Percentiles rank a stretch among this genome's conserved stretches.
Evolutionary conservation across 2,329 filamentous ascomycete species (phyloP).

Genomic region (Emmonsia crescens): DNA sequence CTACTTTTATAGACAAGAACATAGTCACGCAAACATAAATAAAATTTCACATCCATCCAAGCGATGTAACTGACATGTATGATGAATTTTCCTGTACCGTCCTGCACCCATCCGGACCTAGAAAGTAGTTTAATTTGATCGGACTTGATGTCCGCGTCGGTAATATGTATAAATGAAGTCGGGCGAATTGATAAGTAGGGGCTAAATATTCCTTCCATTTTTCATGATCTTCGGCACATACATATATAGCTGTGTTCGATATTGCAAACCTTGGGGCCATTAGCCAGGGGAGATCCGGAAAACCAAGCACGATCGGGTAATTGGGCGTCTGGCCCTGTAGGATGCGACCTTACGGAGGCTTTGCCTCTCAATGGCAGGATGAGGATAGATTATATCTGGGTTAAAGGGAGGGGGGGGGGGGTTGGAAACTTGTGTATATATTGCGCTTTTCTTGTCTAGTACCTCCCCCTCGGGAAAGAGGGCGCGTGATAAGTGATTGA

Average conservation of each 20-base stretch:
- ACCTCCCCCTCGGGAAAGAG: not conserved
- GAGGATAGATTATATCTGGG: not conserved
- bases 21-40: not conserved
- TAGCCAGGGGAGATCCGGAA: not conserved
- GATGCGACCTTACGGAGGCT: not conserved
- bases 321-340: no score
- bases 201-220: not conserved
- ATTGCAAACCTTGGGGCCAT: not conserved
- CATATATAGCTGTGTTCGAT: not conserved
- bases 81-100: not conserved
- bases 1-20: not conserved
- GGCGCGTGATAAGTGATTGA: not conserved
- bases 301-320: no score
- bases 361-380: not conserved
- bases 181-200: not conserved
- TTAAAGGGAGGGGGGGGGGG: no score
- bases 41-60: not conserved
- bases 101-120: not conserved
- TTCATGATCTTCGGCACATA: not conserved
- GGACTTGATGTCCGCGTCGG: not conserved
- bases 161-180: not conserved
- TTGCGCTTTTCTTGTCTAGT: no score
- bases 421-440: no score
- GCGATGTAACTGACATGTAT: not conserved
- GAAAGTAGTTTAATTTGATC: not conserved